Percentiles rank a stretch among this genome's conserved stretches.
phyloP scores from a whole-genome alignment of 2,329 filamentous ascomycete genomes.

The Byssochlamys sp. region DNA sequence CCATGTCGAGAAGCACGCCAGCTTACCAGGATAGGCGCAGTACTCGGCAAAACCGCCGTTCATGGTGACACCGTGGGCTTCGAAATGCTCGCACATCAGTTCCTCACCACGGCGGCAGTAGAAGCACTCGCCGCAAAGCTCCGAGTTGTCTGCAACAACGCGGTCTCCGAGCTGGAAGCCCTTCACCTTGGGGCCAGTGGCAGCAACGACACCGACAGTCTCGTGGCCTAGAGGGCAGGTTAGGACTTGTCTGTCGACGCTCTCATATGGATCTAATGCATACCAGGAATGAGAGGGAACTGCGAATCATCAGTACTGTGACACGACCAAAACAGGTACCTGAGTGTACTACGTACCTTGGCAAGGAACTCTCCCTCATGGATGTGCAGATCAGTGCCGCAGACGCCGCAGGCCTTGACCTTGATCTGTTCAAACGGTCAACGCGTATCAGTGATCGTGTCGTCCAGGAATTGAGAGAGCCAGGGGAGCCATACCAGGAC shows the following conservation, averaged over 20 bases:
- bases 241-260: slow-evolving; percentile 1
- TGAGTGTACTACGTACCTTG: slow-evolving; percentile 29
- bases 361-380: slow-evolving; percentile 60
- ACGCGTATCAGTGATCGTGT: neutral
- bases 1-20: neutral
- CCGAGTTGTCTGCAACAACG: slow-evolving; percentile 46
- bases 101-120: slow-evolving; percentile 61
- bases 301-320: slow-evolving; percentile 16
- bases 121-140: slow-evolving; percentile 63
- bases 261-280: slow-evolving; percentile 5
- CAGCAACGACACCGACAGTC: slow-evolving; percentile 56
- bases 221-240: slow-evolving; percentile 46
- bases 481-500: slow-evolving; percentile 37
- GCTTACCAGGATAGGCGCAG: slow-evolving; percentile 41
- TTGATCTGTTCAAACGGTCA: slow-evolving; percentile 42
- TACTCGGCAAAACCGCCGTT: slow-evolving; percentile 67
- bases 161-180: slow-evolving; percentile 54
- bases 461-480: neutral
- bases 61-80: slow-evolving; percentile 50
- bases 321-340: neutral
- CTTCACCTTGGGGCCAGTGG: slow-evolving; percentile 49
- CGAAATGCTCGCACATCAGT: slow-evolving; percentile 60
- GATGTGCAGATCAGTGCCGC: slow-evolving; percentile 44
- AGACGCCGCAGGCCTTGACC: slow-evolving; percentile 59
- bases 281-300: slow-evolving; percentile 55